phyloP scores from a whole-genome alignment of 2,329 filamentous ascomycete species.

The Epichloe uncinata region DNA sequence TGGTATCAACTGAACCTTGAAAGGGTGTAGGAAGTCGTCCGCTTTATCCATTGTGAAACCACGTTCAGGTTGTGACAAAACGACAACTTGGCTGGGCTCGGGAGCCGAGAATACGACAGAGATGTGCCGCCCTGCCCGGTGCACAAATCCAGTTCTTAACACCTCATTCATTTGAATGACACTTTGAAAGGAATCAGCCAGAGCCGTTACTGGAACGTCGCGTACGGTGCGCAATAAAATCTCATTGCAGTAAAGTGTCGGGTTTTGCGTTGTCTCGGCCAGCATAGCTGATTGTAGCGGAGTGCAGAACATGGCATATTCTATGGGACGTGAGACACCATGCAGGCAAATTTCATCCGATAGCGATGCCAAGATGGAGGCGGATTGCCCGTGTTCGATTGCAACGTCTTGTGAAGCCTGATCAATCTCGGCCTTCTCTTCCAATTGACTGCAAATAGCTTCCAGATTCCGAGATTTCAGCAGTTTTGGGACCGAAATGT shows the following conservation, averaged over 20 bases:
- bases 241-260: constrained; percentile 63
- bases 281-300: constrained; percentile 71
- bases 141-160: constrained; percentile 59
- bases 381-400: neutral
- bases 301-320: constrained; percentile 41
- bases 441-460: constrained; percentile 12
- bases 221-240: constrained; percentile 47
- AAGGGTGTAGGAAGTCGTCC: constrained; percentile 38
- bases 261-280: constrained; percentile 50
- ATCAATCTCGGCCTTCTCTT: neutral
- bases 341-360: neutral
- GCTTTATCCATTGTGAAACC: constrained; percentile 26
- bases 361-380: neutral
- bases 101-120: constrained; percentile 44
- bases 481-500: constrained; percentile 45
- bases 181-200: constrained; percentile 35
- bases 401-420: neutral
- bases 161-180: constrained; percentile 48
- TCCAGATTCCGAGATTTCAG: constrained; percentile 38
- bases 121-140: constrained; percentile 26
- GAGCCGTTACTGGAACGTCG: constrained; percentile 18
- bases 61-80: constrained; percentile 19
- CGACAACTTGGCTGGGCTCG: constrained; percentile 28
- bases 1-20: constrained; percentile 43
- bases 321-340: neutral